Evolutionary conservation across 495 filamentous ascomycete species (phyloP), one percentile per base, ranked within the genome.

Genomic region (Daldinia loculata): DNA sequence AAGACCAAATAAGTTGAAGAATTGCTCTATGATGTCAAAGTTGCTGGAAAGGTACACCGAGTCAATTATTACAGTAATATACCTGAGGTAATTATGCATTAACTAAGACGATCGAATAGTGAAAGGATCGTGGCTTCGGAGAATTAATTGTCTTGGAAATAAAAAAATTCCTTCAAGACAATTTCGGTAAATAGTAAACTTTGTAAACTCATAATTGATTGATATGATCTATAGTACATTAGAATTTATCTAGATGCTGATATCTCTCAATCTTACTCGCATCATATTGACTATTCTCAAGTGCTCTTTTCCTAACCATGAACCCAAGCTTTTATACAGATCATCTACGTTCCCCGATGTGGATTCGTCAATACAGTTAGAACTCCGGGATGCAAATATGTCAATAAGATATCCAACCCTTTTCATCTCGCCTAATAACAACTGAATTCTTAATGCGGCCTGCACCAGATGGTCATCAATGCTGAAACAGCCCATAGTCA

Each of bases 371-470:
- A 17, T 12, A 30, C 14, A 1, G 26, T 9, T 53, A 12, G 27
- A 30, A 30, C 27, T n/a, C 5, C 27, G 26, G 2, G 50, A 53
- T 2, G 50, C 7, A 30, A 53, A 53, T 30, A 30, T 1, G 22
- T 53, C 50, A 30, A 53, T 53, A 17, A 53, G 24, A 53, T 30
- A 53, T 15, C 50, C 50, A 1, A 53, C 15, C 26, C 50, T 53
- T 24, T 53, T 53, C 50, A 53, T 53, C 27, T 53, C 50, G 11
- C 50, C 50, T 53, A 53, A 30, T 53, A 53, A 29, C 5, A 53
- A 17, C 50, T 53, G 50, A 30, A 53, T 30, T 30, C 50, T 53
- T 24, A 53, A 24, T 5, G 50, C 50, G 50, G 50, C 50, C 26
- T 53, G 50, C 50, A 53, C 50, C 14, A 53, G 14, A 7, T 53